phyloP scores from a whole-genome alignment of 139 green algal species.

The Tetradesmus lagerheimii region DNA sequence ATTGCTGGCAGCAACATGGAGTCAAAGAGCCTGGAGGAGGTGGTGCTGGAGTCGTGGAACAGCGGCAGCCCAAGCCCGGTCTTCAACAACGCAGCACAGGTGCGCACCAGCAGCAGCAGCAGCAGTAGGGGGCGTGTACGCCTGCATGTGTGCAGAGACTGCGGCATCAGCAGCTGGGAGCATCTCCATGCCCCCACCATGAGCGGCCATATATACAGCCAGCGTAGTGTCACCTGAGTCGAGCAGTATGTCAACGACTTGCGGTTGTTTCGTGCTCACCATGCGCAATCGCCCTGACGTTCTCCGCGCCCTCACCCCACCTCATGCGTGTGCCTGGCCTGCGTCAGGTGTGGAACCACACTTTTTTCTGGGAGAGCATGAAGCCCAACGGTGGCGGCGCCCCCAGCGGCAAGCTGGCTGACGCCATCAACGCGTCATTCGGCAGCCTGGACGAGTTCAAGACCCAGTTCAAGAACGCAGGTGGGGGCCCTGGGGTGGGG shows the following conservation, averaged over 20 bases:
- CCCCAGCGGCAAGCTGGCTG: constrained; percentile 64
- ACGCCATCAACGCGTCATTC: constrained; percentile 77
- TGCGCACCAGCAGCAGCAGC: constrained; percentile 43
- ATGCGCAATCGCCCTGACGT: neutral
- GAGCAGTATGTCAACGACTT: no score
- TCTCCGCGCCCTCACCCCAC: neutral
- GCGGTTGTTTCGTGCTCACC: no score
- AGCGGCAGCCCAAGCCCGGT: constrained; percentile 77
- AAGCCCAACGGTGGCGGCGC: constrained; percentile 49
- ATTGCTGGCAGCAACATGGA: constrained; percentile 88
- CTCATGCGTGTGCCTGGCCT: constrained; percentile 58
- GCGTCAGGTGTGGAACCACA: constrained; percentile 72
- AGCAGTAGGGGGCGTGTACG: neutral
- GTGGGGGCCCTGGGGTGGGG: neutral
- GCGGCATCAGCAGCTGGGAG: constrained; percentile 72
- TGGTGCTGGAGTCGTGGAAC: constrained; percentile 4
- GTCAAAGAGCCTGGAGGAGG: constrained; percentile 86
- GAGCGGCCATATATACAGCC: no score
- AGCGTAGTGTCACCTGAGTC: no score
- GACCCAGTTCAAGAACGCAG: constrained; percentile 80
- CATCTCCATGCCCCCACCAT: constrained; percentile 57
- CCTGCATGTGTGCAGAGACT: neutral
- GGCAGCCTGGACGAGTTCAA: constrained; percentile 85
- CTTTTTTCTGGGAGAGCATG: constrained; percentile 73
- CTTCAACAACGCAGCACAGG: constrained; percentile 93